A percentile compares a stretch with the other conserved stretches of the same genome.
Evolutionary conservation across 208 protist species (phyloP).

Genomic region (Angomonas desouzai): DNA sequence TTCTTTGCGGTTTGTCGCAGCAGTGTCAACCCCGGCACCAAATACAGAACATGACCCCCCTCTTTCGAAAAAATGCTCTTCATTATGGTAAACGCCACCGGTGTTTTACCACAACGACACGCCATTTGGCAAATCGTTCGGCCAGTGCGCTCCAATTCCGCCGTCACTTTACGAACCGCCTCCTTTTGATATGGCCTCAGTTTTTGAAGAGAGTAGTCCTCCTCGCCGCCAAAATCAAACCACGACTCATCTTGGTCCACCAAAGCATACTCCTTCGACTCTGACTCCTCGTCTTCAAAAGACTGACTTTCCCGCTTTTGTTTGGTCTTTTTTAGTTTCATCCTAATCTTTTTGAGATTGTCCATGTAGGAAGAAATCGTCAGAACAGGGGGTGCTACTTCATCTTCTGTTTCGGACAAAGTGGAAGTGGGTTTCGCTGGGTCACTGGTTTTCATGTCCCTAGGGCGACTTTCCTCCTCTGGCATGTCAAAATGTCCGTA

Average conservation of each 20-base stretch:
- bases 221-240: not conserved
- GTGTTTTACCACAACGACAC: conserved; percentile 76
- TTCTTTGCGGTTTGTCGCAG: conserved; percentile 68
- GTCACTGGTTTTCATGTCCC: conserved; percentile 4
- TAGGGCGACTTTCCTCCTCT: too few relatives aligned
- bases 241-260: not conserved
- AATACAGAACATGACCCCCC: conserved; percentile 44
- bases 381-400: not conserved
- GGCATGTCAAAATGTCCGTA: conserved; percentile 9
- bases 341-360: not conserved
- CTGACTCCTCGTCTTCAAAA: not conserved
- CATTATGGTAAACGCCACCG: conserved; percentile 62
- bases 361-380: not conserved
- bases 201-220: conserved; percentile 18
- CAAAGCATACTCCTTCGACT: not conserved
- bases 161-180: conserved; percentile 36
- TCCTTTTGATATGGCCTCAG: conserved; percentile 71
- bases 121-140: conserved; percentile 76
- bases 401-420: not conserved
- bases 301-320: not conserved
- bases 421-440: not conserved
- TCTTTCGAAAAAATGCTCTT: conserved; percentile 17
- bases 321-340: not conserved
- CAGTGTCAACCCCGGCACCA: conserved; percentile 66
- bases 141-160: conserved; percentile 29